Evolutionary conservation across 2,329 filamentous ascomycete species (phyloP), one percentile per base, ranked within the genome.

Genomic region (Coniochaeta prunicola): DNA sequence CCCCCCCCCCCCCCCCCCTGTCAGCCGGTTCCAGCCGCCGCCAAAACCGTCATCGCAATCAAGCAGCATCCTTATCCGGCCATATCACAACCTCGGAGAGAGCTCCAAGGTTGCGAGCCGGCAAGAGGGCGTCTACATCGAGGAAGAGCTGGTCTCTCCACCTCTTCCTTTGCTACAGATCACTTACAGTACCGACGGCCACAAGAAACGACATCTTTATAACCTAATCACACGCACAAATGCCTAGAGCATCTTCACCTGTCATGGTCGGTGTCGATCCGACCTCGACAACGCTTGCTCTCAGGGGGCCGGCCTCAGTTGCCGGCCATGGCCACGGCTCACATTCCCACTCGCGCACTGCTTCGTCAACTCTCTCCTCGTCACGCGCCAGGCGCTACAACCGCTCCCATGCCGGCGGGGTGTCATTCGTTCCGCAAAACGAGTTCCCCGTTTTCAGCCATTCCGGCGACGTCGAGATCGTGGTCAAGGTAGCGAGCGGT

Each of bases 391-490:
- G 66, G 31, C 86, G 91, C 65, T 90, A 92, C 68, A 88, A 89
- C 70, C 88, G 91, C 62, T 94, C 91, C 54, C 90, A 94, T 70
- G 85, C 88, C 67, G 91, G 91, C 59, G 87, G 87, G 61, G 77
- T 80, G 34, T 82, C 84, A 19, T 86, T 88, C 68, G 76, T 85
- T 26, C 83, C 89, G 45, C 89, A 90, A 69, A 97, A 97, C 71
- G 92, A 97, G 71, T 97, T 97, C 66, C 93, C 93, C 24, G 77
- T 96, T 69, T 97, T 97, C 74, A 87, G 86, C 56, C 88, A 92
- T 67, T 93, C 90, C 38, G 93, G 93, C 69, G 92, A 97, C 73
- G 91, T 97, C 68, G 93, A 97, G 74, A 92, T 97, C 62, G 70
- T 93, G 58, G 83, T 97, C 67, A 83, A 81, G 68, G 70, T 73